Base-by-base conservation (phyloP, 495 filamentous ascomycete species). In the Podospora australis region DNA sequence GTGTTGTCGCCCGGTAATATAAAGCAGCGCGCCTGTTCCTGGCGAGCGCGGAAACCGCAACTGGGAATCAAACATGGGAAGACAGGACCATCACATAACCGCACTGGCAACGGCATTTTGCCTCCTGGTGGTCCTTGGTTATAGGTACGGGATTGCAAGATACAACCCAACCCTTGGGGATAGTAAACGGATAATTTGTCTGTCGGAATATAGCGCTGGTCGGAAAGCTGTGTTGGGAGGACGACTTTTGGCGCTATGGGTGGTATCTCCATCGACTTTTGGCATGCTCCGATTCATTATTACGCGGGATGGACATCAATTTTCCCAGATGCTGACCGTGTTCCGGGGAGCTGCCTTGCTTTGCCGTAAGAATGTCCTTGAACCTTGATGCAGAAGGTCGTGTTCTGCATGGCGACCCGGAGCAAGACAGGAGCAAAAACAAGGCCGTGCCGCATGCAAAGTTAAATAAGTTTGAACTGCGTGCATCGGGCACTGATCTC, bases 281-380 rank as follows among this genome's bases (percentile, higher is more conserved):
- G 32, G n/a, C n/a, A 36, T 36, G 32, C 13, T 11, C 32, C 13
- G 19, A n/a, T n/a, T n/a, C n/a, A n/a, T n/a, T 36, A 36, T 36
- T 36, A 36, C 32, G 32, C 25, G 34, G 25, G n/a, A 34, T 2
- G 22, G n/a, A 24, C 42, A 45, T 19, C 25, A 45, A 32, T 17
- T 32, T 19, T 30, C 25, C 20, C 42, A 30, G 19, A 45, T 10
- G 19, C 28, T 32, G 25, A 32, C 23, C 25, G 34, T 20, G 17
- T 5, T 35, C 20, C 19, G 20, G 17, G 17, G 7, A n/a, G 30
- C 10, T 50, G 39, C 48, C 48, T 44, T 50, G 30, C 48, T 50
- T 44, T 44, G 49, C 49, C 40, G 17, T 36, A 22, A 6, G 17
- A 10, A 13, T 21, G 30, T 17, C 13, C 25, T 51, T 16, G 23